Evolutionary conservation across 345 rosid species (phyloP).

Genomic region (Turritis glabra): DNA sequence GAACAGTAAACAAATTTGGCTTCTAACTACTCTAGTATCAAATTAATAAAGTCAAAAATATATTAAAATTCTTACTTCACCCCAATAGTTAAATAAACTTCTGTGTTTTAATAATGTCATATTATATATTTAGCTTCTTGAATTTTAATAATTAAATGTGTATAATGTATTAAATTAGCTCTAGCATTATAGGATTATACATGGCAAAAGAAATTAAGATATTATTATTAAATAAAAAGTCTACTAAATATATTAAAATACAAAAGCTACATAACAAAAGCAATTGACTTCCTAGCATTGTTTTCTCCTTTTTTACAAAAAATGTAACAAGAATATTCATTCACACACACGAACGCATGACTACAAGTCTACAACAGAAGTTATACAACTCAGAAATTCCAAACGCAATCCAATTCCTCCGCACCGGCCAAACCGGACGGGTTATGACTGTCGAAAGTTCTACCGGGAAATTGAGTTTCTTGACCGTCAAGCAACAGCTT

Average conservation of each 20-base stretch:
- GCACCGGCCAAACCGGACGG: slow-evolving; percentile 38
- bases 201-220: not conserved
- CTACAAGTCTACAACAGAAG: slow-evolving; percentile 26
- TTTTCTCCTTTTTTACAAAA: slow-evolving; percentile 17
- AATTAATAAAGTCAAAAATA: not conserved
- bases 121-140: not conserved
- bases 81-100: not conserved
- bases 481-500: slow-evolving; percentile 52
- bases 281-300: slow-evolving; percentile 16
- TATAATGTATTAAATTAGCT: not conserved
- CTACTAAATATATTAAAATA: slow-evolving; percentile 15
- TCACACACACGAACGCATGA: slow-evolving; percentile 18
- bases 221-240: not conserved
- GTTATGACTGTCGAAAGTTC: not conserved
- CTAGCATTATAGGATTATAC: not conserved
- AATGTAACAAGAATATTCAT: slow-evolving; percentile 27
- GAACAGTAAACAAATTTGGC: slow-evolving; percentile 37
- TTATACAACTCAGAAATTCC: slow-evolving; percentile 48
- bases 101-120: not conserved
- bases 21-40: slow-evolving; percentile 34
- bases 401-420: slow-evolving; percentile 47
- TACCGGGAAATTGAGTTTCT: slow-evolving; percentile 33
- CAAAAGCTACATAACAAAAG: slow-evolving; percentile 18
- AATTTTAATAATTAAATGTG: not conserved
- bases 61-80: not conserved